A percentile compares a stretch with the other conserved stretches of the same genome.
Evolutionary conservation across 2,329 filamentous ascomycete species (phyloP).

Genomic region (Ceratocystis alfenasii): DNA sequence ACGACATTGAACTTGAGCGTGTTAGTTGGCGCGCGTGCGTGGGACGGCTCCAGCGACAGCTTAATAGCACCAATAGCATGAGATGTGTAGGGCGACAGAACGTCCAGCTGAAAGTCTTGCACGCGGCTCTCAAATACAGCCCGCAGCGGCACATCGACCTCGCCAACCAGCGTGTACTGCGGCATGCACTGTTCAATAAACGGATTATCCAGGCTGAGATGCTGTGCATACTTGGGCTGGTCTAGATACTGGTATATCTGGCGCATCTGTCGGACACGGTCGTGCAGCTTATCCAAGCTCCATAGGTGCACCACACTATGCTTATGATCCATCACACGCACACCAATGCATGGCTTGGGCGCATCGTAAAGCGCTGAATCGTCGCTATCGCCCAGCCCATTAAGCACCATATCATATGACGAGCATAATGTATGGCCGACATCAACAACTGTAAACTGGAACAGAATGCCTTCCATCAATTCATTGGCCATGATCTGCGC

Average conservation of each 20-base stretch:
- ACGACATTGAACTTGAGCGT: slow-evolving; percentile 97
- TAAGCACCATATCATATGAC: slow-evolving; percentile 91
- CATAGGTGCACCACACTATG: slow-evolving; percentile 78
- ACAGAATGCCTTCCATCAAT: slow-evolving; percentile 82
- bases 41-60: slow-evolving; percentile 83
- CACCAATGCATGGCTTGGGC: slow-evolving; percentile 78
- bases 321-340: slow-evolving; percentile 84
- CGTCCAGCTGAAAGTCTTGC: slow-evolving; percentile 84
- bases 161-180: slow-evolving; percentile 82
- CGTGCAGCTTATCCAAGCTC: slow-evolving; percentile 85
- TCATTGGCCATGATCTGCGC: slow-evolving; percentile 97
- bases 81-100: slow-evolving; percentile 82
- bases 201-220: slow-evolving; percentile 83
- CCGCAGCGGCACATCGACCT: slow-evolving; percentile 80
- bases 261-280: slow-evolving; percentile 80
- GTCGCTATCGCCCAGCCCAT: slow-evolving; percentile 75
- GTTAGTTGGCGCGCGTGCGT: slow-evolving; percentile 78
- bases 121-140: slow-evolving; percentile 91
- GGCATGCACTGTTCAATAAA: slow-evolving; percentile 87
- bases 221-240: slow-evolving; percentile 85
- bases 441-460: slow-evolving; percentile 89
- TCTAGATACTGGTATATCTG: slow-evolving; percentile 96
- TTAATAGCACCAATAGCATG: slow-evolving; percentile 84
- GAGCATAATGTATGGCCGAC: slow-evolving; percentile 79
- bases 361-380: slow-evolving; percentile 70